Base-by-base conservation (phyloP, 306 rosid species). In the Ochetophila trinervis region DNA sequence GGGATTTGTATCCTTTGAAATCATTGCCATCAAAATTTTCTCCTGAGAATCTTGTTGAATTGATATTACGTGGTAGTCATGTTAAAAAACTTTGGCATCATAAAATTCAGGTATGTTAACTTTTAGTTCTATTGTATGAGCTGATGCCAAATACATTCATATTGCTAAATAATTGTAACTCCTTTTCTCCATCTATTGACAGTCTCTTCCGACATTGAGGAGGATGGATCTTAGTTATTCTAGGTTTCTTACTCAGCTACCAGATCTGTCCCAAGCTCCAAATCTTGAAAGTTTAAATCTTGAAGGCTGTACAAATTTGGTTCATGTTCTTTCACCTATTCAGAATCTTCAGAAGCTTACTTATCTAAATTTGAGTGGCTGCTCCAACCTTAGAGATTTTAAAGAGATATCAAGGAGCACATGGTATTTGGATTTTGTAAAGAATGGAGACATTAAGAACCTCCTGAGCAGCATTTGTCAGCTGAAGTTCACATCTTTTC, bases 61-160 rank as follows among this genome's bases (percentile, higher is more conserved):
- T 67, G 4, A 8, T 6, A 5, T 51, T 74, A 68, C 44, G 50
- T 2, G 6, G 2, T 2, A 60, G 78, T 22, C 23, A 15, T 14
- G 13, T 73, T 16, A 16, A 30, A 50, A 21, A 21, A 24, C 59
- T 65, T 18, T 48, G 66, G 65, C 5, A 57, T 10, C 1, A 10
- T 37, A 15, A 14, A 52, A 53, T 0, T 23, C 72, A 66, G 62
- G 78, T 74, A 66, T 13, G 37, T 45, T 9, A 6, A n/a, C n/a
- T n/a, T 5, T 7, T 45, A 2, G 27, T 42, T 20, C n/a, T 40
- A 34, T 59, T 34, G 18, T 5, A 37, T 40, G 6, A 40, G 10
- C n/a, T 16, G 12, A 32, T 16, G 12, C 1, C 12, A 35, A 40
- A 0, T 9, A 12, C 12, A 8, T 40, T 5, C 8, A 19, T 15